Conservation (phyloP, 2,329 filamentous ascomycete genomes). For the Zopfia rhizophila region DNA sequence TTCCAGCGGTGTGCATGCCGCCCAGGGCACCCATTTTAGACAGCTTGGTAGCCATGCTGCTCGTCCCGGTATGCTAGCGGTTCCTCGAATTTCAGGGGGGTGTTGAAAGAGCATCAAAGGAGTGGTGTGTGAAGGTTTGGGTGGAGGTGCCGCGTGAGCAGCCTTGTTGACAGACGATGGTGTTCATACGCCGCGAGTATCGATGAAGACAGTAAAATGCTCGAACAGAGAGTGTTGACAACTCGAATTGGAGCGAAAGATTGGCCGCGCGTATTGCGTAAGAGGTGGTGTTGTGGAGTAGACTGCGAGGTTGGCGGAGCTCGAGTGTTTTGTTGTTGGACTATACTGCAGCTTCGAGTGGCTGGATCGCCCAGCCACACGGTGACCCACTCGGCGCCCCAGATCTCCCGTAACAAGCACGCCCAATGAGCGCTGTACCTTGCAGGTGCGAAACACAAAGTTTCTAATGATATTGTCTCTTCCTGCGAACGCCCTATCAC, state of each 20-base stretch:
- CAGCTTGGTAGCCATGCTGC: constrained; percentile 49
- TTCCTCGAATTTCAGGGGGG: constrained; percentile 7
- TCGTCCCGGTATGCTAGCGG: too few species aligned
- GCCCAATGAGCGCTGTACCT: constrained; percentile 20
- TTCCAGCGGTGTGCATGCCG: constrained; percentile 85
- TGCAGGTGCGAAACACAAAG: constrained; percentile 21
- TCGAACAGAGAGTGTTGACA: too few species aligned
- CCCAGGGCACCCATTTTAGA: constrained; percentile 51
- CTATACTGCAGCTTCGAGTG: constrained; percentile 19
- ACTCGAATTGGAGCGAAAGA: too few species aligned
- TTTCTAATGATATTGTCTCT: constrained; percentile 18
- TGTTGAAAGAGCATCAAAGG: constrained; percentile 12
- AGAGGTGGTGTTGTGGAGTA: constrained; percentile 9
- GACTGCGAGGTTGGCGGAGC: constrained; percentile 3
- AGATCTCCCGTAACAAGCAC: constrained; percentile 10
- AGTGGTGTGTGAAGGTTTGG: constrained; percentile 2
- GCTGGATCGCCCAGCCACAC: constrained; percentile 34
- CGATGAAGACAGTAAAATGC: too few species aligned
- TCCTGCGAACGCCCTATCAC: constrained; percentile 4
- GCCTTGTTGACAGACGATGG: constrained; percentile 21
- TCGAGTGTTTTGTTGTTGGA: constrained; percentile 14
- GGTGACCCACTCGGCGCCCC: constrained; percentile 2
- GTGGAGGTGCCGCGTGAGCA: constrained; percentile 26
- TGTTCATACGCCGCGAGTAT: constrained; percentile 37
- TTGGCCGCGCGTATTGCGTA: constrained; percentile 7